phyloP scores from a whole-genome alignment of 2,329 filamentous ascomycete genomes.

The Colletotrichum noveboracense region DNA sequence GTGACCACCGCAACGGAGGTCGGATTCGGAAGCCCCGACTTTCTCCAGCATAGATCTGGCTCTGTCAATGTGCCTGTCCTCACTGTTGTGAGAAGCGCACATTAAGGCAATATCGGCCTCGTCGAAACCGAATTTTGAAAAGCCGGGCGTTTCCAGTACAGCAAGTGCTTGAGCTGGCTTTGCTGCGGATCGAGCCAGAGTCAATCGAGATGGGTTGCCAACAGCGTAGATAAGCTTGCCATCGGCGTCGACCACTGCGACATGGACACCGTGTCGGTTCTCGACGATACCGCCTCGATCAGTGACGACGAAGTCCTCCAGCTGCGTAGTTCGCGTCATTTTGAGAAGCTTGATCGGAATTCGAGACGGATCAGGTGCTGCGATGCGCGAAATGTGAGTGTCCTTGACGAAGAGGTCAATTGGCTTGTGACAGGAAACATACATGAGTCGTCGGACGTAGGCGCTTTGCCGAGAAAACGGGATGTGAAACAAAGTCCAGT shows the following conservation, averaged over 20 bases:
- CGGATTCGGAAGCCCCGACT: constrained; percentile 33
- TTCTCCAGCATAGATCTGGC: constrained; percentile 42
- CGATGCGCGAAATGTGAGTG: background rate
- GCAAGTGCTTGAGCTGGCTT: constrained; percentile 51
- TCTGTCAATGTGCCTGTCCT: constrained; percentile 43
- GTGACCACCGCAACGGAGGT: constrained; percentile 50
- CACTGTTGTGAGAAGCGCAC: constrained; percentile 52
- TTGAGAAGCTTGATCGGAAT: background rate
- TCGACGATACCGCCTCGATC: constrained; percentile 45
- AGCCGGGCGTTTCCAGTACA: constrained; percentile 44
- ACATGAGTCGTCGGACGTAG: background rate
- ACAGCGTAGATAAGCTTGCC: constrained; percentile 43
- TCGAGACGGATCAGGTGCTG: background rate
- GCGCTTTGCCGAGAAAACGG: background rate
- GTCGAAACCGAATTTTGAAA: constrained; percentile 40
- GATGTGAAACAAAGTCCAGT: background rate
- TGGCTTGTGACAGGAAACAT: background rate
- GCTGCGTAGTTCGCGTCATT: background rate
- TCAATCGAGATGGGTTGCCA: constrained; percentile 45
- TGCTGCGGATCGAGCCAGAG: constrained; percentile 48
- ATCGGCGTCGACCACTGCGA: constrained; percentile 41
- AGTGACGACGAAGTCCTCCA: constrained; percentile 37
- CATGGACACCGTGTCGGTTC: constrained; percentile 48
- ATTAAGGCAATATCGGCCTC: constrained; percentile 49
- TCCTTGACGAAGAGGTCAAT: background rate